These are phyloP conservation scores for Pyrus hybrid DNA, from an alignment of 331 rosid genomes.

Conservation along the genomic window DNA sequence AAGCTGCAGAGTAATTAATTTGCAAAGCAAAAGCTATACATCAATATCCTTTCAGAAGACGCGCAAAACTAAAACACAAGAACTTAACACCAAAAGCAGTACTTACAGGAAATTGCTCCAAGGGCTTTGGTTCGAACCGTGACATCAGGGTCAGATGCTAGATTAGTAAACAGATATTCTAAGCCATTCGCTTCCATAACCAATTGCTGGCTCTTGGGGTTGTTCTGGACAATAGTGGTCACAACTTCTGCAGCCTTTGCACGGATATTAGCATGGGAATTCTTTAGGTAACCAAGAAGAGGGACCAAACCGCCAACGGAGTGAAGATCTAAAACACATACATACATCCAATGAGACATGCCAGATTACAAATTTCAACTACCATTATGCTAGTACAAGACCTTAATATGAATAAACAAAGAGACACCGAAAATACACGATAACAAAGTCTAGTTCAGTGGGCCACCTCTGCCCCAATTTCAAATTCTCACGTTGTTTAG, in stretches of 20 bases:
- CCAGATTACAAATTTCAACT: background rate
- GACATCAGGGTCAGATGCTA: conserved; percentile 70
- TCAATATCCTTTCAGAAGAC: conserved; percentile 3
- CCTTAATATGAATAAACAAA: background rate
- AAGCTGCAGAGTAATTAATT: conserved; percentile 43
- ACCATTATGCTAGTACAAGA: background rate
- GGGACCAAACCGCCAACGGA: conserved; percentile 84
- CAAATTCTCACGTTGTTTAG: too few species aligned
- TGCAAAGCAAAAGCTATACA: conserved; percentile 6
- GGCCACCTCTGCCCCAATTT: too few species aligned
- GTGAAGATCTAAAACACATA: conserved; percentile 53
- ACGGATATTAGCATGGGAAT: conserved; percentile 71
- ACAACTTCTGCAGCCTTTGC: conserved; percentile 96
- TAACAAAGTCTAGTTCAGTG: background rate
- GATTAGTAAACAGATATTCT: conserved; percentile 62
- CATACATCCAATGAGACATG: conserved; percentile 1
- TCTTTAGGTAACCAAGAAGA: conserved; percentile 70
- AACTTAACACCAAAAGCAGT: background rate
- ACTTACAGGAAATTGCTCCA: conserved; percentile 87
- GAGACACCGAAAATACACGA: background rate
- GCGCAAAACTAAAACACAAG: background rate
- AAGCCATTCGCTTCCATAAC: conserved; percentile 94
- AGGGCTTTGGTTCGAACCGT: conserved; percentile 68
- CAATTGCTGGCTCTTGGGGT: conserved; percentile 75
- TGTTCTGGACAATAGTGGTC: conserved; percentile 86